A percentile compares a stretch with the other conserved stretches of the same genome.
These are phyloP conservation scores for Thelephora aurantiotincta DNA, from an alignment of 768 basidiomycete species.

Conservation along the genomic window DNA sequence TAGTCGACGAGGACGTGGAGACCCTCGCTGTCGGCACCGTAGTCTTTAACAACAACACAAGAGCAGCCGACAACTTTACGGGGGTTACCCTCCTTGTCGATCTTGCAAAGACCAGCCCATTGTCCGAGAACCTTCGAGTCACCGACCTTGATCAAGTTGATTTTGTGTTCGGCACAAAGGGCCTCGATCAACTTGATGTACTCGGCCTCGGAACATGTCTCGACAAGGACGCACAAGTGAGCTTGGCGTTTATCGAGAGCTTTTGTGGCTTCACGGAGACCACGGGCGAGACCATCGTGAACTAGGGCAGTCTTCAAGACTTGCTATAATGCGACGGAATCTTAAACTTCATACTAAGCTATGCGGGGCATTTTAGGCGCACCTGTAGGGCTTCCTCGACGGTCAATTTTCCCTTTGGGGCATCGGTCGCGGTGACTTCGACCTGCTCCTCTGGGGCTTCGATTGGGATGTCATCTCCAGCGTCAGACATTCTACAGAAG, in stretches of 20 bases:
- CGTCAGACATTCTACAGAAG: conserved; percentile 75
- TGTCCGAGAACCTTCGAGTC: conserved; percentile 96
- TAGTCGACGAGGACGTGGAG: conserved; percentile 88
- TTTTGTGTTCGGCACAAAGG: conserved; percentile 98
- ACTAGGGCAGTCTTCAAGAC: conserved; percentile 98
- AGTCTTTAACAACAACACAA: conserved; percentile 97
- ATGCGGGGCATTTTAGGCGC: conserved; percentile 6
- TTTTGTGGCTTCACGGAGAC: conserved; percentile 95
- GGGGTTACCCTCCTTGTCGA: conserved; percentile 97
- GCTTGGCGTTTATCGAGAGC: conserved; percentile 98
- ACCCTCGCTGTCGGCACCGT: conserved; percentile 89
- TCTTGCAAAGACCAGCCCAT: conserved; percentile 99
- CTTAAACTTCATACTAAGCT: background rate
- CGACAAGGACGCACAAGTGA: conserved; percentile 96
- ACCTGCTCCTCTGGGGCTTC: conserved; percentile 40
- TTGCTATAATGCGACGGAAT: conserved; percentile 41
- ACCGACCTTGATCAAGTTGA: conserved; percentile 98
- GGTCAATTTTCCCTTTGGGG: conserved; percentile 89
- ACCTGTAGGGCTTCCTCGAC: conserved; percentile 94
- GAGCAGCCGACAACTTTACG: conserved; percentile 89
- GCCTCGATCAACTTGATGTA: conserved; percentile 99
- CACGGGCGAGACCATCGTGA: conserved; percentile 96
- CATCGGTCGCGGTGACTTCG: conserved; percentile 66
- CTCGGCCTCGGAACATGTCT: conserved; percentile 97
- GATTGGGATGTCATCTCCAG: conserved; percentile 88